Evolutionary conservation across 345 rosid genomes (phyloP), one percentile per base, ranked within the genome.

Genomic region (Populus simonii): DNA sequence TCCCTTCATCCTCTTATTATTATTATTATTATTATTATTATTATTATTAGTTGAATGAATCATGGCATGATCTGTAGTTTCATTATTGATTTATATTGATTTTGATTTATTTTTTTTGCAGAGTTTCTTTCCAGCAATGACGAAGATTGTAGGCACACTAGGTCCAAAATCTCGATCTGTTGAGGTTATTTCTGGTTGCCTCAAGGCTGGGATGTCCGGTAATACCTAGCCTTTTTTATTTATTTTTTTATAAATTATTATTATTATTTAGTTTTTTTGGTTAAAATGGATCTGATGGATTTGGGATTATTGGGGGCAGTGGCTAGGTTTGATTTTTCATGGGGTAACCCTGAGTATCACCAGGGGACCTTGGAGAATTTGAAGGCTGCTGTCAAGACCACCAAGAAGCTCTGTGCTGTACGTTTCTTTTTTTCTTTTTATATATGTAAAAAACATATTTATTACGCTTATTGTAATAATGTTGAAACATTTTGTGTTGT

Each of bases 291-390:
- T 68, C n/a, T 65, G 57, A 16, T 62, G n/a, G 17, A 7, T 51
- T 31, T 70, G 45, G 31, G 39, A 51, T 62, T 45, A 45, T 45
- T 45, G 51, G 59, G 74, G 16, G 18, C 45, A 82, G 84, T 82
- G 76, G 84, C 84, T 51, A 75, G 84, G 75, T 78, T 82, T n/a
- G 84, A 82, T 82, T 82, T 82, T 67, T 82, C 84, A 18, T 82
- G 81, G 81, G 79, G 84, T 31, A 15, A 70, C 66, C 49, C 79
- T 36, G 81, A 70, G 76, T 78, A 74, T 74, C 84, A 82, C 66
- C 84, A 78, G 73, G 79, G 63, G 79, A 82, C 84, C 12, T 69
- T 82, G 8, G 84, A 82, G 73, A 78, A 78, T 66, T 71, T 82
- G 79, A 82, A 82, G 75, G 62, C 79, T 18, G 78, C 84, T 53